Percentiles rank a stretch among this genome's conserved stretches.
phyloP scores from a whole-genome alignment of 805 yeast genomes.

The Saccharomycopsis javanensis region DNA sequence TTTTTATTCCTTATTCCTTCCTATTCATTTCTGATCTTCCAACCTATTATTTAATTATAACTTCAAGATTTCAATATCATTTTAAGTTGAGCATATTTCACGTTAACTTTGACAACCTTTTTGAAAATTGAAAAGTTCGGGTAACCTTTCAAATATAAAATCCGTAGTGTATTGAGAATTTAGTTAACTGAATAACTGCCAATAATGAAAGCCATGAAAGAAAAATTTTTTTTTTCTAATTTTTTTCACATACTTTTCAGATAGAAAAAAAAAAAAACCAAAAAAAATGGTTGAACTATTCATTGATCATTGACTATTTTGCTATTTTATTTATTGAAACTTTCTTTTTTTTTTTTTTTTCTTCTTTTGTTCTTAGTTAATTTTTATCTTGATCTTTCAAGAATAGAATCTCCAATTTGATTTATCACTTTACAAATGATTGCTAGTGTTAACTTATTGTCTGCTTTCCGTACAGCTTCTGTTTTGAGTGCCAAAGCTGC shows the following conservation, averaged over 20 bases:
- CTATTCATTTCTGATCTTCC: too few species aligned
- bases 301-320: too few species aligned
- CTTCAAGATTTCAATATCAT: too few species aligned
- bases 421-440: constrained; percentile 9
- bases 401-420: not conserved
- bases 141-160: not conserved
- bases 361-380: not conserved
- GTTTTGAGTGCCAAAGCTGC: constrained; percentile 4
- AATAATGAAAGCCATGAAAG: not conserved
- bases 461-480: constrained; percentile 12
- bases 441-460: constrained; percentile 9
- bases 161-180: not conserved
- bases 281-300: not conserved
- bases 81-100: too few species aligned
- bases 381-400: not conserved
- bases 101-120: too few species aligned
- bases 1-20: too few species aligned
- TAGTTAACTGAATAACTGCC: not conserved
- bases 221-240: not conserved
- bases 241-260: not conserved
- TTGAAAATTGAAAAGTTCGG: not conserved
- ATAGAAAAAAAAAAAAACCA: not conserved
- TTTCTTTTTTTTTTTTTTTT: not conserved
- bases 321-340: not conserved
- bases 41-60: too few species aligned